Conservation (phyloP, 805 yeast species). For the Yamadazyma scolyti region DNA sequence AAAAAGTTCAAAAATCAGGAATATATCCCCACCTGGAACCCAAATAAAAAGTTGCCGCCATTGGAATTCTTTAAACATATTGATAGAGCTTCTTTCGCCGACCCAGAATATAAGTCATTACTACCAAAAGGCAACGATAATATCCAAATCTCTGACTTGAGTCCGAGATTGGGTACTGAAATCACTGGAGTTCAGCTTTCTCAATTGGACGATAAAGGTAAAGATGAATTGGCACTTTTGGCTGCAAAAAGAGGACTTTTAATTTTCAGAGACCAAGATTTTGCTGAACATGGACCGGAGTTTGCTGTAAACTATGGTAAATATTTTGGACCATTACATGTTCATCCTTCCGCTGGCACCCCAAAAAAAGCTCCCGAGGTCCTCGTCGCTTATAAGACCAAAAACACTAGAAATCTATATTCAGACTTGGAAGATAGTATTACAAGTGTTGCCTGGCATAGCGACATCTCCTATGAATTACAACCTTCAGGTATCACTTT, state of each 20-base stretch:
- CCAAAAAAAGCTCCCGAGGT: conserved; percentile 29
- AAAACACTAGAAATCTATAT: conserved; percentile 13
- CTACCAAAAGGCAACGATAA: conserved; percentile 33
- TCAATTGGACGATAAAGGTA: conserved; percentile 47
- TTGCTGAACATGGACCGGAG: conserved; percentile 37
- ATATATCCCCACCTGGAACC: conserved; percentile 30
- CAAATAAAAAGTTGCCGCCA: conserved; percentile 43
- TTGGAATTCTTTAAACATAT: conserved; percentile 49
- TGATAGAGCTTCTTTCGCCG: conserved; percentile 61
- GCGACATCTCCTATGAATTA: conserved; percentile 37
- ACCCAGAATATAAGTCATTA: conserved; percentile 48
- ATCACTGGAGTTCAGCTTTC: conserved; percentile 58
- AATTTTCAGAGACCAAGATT: conserved; percentile 63
- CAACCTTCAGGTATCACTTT: conserved; percentile 40
- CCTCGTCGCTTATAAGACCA: conserved; percentile 24
- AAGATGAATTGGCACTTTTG: conserved; percentile 63
- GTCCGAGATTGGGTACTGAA: conserved; percentile 74
- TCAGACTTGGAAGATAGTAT: conserved; percentile 20
- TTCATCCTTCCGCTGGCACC: conserved; percentile 44
- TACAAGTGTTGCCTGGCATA: conserved; percentile 30
- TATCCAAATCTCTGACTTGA: conserved; percentile 37
- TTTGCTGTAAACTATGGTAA: conserved; percentile 29
- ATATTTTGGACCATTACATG: conserved; percentile 37
- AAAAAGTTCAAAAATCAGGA: conserved; percentile 18
- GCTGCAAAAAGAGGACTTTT: conserved; percentile 69